Evolutionary conservation across 2,329 filamentous ascomycete species (phyloP), one percentile per base, ranked within the genome.

Genomic region (Cryphonectria naterciae): DNA sequence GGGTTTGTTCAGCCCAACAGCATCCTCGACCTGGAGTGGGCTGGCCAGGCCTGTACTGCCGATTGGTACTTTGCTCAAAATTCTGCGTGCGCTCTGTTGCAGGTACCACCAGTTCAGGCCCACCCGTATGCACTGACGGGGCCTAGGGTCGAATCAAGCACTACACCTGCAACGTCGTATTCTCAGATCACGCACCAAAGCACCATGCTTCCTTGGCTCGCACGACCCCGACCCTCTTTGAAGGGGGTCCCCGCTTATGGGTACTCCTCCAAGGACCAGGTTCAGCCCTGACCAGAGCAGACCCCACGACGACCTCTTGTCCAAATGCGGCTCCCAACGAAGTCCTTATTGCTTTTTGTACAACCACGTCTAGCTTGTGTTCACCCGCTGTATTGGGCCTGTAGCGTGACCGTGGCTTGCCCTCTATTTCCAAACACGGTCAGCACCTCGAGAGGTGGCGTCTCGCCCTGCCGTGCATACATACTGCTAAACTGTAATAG

Each of bases 121-220:
- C 58, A 52, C 37, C 43, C 37, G 64, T 65, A 35, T 43, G 61
- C 15, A 25, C n/a, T 49, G 28, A 41, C 4, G 39, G 46, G 46
- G 46, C 10, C 49, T 7, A 35, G 61, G 35, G 46, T 46, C 43
- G 11, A 32, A 58, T 32, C n/a, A 56, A 41, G 35, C 37, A 43
- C 39, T 35, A 25, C 52, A 39, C 58, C 46, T 69, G 68, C 65
- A 68, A 67, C 68, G 70, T 72, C 70, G 70, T 72, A 72, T 72
- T 67, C 32, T 22, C 61, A 72, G 70, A 70, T 72, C 68, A 62
- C 54, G 68, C 65, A 68, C 65, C 64, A 65, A 56, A 43, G 65
- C 61, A 68, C 65, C 64, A 65, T 68, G 61, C 65, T 37, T 70
- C 65, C 66, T 60, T 61, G 43, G 28, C 17, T 62, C 49, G 56